Evolutionary conservation across 2,329 filamentous ascomycete genomes (phyloP), one percentile per base, ranked within the genome.

Genomic region (Cordyceps militaris): DNA sequence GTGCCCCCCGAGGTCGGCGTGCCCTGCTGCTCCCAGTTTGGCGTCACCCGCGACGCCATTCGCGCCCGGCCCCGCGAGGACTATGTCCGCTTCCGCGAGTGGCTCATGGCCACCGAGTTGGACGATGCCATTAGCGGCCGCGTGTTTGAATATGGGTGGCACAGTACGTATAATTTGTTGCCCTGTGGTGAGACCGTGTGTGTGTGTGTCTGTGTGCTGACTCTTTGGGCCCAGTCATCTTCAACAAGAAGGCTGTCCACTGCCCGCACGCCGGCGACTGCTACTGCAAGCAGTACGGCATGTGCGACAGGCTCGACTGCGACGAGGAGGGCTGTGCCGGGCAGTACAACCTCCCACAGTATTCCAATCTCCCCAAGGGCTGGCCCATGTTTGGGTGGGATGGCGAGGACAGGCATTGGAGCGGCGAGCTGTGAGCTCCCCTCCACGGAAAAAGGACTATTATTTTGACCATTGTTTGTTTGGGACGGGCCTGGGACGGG

Each of bases 11-110:
- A 75, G 11, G 74, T 86, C 9, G 81, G 76, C 2, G 77, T 79
- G 4, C 75, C 81, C n/a, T 87, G 84, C 66, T 87, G 84, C 67
- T 82, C 83, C 19, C 84, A 87, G 67, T 87, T 87, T 61, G 84
- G 80, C 0, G 79, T 86, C 7, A 80, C 81, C 3, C 71, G 76
- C 8, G 75, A 80, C 7, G 76, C 76, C 47, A 74, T 87, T 30
- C 73, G 65, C 8, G 66, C 70, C 47, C 72, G 81, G 34, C 74
- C 80, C 3, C 68, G 69, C 46, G 72, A 73, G 10, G 80, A 82
- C 59, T 87, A 87, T 62, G 64, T 80, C 16, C 75, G 74, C 40
- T 81, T 79, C 65, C 74, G 83, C 4, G 70, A 83, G 47, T 87
- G 84, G 85, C 62, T 87, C 42, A 65, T 84, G n/a, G 73, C 76